Conservation (phyloP, 352 stramenopile genomes). For the Globisporangium cederbergense region DNA sequence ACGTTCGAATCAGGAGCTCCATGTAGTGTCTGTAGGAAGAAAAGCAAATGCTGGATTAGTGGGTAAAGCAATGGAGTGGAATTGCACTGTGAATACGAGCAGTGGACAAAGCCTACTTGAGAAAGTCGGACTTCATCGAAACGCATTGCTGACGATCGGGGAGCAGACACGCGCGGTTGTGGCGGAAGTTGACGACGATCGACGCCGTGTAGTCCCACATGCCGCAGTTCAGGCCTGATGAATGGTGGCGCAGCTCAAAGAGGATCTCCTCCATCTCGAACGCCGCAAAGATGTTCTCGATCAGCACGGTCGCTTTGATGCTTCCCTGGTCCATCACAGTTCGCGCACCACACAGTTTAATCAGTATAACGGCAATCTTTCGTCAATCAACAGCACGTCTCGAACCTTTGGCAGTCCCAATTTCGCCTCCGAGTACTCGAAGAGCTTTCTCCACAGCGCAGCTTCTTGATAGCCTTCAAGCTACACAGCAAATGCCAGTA, state of each 20-base stretch:
- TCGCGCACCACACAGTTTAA: background rate
- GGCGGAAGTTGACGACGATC: constrained; percentile 93
- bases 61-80: background rate
- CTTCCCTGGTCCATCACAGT: constrained; percentile 23
- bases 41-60: background rate
- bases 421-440: constrained; percentile 87
- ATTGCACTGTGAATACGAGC: background rate
- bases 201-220: constrained; percentile 98
- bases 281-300: constrained; percentile 96
- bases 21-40: constrained; percentile 74
- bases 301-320: constrained; percentile 92
- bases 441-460: constrained; percentile 94
- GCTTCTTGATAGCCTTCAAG: constrained; percentile 93
- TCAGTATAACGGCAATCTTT: too few species aligned
- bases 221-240: constrained; percentile 94
- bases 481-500: constrained; percentile 16
- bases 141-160: constrained; percentile 88
- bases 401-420: constrained; percentile 62
- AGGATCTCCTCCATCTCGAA: constrained; percentile 98
- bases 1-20: constrained; percentile 91
- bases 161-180: constrained; percentile 76
- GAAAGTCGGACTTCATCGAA: constrained; percentile 64
- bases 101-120: constrained; percentile 28
- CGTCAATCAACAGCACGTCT: too few species aligned
- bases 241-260: constrained; percentile 94